Evolutionary conservation across 352 stramenopile species (phyloP).

Genomic region (Hyaloperonospora brassicae): DNA sequence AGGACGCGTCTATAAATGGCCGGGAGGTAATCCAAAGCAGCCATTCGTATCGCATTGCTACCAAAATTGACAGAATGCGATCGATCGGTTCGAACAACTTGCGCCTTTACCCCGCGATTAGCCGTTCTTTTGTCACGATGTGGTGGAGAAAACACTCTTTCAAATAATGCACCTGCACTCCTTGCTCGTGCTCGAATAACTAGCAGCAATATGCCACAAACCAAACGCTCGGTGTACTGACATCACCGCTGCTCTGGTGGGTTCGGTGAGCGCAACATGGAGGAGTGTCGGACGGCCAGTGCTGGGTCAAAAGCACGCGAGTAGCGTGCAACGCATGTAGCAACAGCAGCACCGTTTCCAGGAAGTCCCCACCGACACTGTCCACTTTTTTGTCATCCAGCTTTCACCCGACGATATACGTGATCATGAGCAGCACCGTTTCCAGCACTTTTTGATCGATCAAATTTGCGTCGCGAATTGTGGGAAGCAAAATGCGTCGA

Average conservation of each 20-base stretch:
- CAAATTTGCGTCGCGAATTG: constrained; percentile 60
- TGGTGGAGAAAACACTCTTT: too few relatives aligned
- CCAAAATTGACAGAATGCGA: too few relatives aligned
- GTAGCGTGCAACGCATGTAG: constrained; percentile 72
- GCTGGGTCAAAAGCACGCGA: constrained; percentile 74
- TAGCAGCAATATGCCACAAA: constrained; percentile 47
- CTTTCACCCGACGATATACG: constrained; percentile 28
- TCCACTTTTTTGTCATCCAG: constrained; percentile 25
- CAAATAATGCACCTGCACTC: constrained; percentile 79
- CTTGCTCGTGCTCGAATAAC: constrained; percentile 74
- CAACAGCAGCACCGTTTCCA: constrained; percentile 62
- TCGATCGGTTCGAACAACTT: too few relatives aligned
- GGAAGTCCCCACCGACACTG: constrained; percentile 18
- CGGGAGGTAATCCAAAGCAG: too few relatives aligned
- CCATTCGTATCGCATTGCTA: too few relatives aligned
- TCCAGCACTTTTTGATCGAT: constrained; percentile 62
- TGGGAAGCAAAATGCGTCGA: constrained; percentile 34
- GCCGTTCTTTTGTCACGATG: too few relatives aligned
- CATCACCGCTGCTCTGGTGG: constrained; percentile 4
- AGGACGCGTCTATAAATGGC: too few relatives aligned
- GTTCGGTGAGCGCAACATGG: constrained; percentile 49
- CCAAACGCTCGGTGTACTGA: constrained; percentile 19
- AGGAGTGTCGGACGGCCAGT: constrained; percentile 48
- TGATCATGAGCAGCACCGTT: constrained; percentile 51
- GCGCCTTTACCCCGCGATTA: too few relatives aligned